These are phyloP conservation scores for Amaranthus hypochondriacus DNA, from an alignment of 148 eudicot species.

Conservation along the genomic window DNA sequence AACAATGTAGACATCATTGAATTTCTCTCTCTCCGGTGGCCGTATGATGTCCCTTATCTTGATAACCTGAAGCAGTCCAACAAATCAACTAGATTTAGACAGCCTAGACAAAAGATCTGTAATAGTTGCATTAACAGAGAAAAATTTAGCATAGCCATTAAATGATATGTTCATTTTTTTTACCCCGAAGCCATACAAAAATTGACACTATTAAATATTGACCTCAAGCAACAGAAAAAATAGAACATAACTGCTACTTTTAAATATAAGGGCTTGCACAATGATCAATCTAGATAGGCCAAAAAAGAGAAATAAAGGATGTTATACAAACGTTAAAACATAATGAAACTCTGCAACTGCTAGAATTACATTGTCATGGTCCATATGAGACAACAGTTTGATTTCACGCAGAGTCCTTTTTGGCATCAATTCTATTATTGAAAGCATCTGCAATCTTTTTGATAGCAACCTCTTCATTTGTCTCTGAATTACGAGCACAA, in stretches of 20 bases:
- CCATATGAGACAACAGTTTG: constrained; percentile 88
- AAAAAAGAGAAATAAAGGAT: not conserved
- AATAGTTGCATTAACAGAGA: not conserved
- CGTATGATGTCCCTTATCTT: constrained; percentile 40
- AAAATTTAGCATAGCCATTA: not conserved
- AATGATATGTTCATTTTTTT: not conserved
- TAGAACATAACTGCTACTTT: not conserved
- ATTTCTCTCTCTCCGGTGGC: constrained; percentile 40
- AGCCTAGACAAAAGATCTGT: not conserved
- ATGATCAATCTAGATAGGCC: not conserved
- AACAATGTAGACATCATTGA: constrained; percentile 49
- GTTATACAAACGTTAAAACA: constrained; percentile 8
- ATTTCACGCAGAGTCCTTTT: constrained; percentile 82
- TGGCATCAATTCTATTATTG: constrained; percentile 84
- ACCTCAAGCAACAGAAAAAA: not conserved
- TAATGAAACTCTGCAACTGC: not conserved
- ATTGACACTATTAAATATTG: not conserved
- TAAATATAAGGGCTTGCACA: not conserved
- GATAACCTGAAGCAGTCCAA: constrained; percentile 28
- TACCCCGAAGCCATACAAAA: not conserved
- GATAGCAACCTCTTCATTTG: constrained; percentile 84
- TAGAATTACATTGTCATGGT: constrained; percentile 78
- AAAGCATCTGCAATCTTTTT: constrained; percentile 90
- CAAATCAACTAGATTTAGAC: constrained; percentile 1
- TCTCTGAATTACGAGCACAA: constrained; percentile 77